phyloP scores from a whole-genome alignment of 257 asterid species.

The Capsicum pubescens region DNA sequence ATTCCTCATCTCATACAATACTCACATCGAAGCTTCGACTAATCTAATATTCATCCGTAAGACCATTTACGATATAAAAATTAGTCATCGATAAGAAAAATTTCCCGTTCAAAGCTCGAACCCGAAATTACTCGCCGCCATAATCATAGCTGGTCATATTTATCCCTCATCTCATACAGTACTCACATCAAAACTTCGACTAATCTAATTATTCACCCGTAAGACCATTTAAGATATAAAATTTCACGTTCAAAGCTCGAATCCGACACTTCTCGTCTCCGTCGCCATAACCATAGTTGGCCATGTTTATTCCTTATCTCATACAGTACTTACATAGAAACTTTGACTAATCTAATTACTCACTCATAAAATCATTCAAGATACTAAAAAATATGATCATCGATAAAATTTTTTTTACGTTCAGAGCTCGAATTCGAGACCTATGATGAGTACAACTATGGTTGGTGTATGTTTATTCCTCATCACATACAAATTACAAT shows the following conservation, averaged over 20 bases:
- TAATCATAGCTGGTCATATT: too few relatives aligned
- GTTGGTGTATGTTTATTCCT: not conserved
- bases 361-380: not conserved
- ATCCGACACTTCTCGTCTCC: not conserved
- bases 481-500: not conserved
- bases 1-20: too few relatives aligned
- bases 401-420: not conserved
- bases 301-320: not conserved
- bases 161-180: too few relatives aligned
- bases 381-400: not conserved
- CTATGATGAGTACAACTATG: too few relatives aligned
- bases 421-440: not conserved
- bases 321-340: not conserved
- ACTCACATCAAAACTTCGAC: too few relatives aligned
- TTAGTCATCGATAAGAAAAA: too few relatives aligned
- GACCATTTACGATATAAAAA: too few relatives aligned
- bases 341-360: not conserved
- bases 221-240: too few relatives aligned
- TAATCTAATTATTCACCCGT: too few relatives aligned
- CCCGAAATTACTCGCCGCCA: not conserved
- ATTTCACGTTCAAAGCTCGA: not conserved
- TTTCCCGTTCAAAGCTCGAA: not conserved
- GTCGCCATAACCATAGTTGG: too few relatives aligned
- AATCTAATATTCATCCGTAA: too few relatives aligned
- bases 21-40: too few relatives aligned